Evolutionary conservation across 176 grass and related monocot genomes (phyloP).

Genomic region (Musa troglodytarum): DNA sequence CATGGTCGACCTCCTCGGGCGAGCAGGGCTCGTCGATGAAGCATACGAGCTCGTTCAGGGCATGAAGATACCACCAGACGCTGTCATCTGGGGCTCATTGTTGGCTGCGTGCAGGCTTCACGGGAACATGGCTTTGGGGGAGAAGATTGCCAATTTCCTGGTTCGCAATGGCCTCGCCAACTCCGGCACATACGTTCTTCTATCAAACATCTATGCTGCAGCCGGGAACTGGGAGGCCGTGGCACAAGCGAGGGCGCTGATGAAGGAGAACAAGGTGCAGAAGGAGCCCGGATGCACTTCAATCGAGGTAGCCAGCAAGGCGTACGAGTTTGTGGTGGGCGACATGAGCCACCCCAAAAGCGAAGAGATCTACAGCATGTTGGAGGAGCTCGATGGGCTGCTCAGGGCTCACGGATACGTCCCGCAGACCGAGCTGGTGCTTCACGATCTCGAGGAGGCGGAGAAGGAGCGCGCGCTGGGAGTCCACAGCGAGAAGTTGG

Average conservation of each 20-base stretch:
- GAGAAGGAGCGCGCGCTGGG: constrained; percentile 57
- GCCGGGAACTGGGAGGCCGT: constrained; percentile 62
- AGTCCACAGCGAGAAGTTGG: constrained; percentile 87
- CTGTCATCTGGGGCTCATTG: constrained; percentile 58
- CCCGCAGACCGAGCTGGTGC: constrained; percentile 52
- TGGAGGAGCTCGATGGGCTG: constrained; percentile 53
- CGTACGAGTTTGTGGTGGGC: constrained; percentile 64
- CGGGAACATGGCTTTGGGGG: constrained; percentile 56
- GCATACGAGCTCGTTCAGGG: constrained; percentile 58
- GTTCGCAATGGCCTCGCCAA: constrained; percentile 49
- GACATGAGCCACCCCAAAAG: constrained; percentile 57
- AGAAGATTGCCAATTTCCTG: constrained; percentile 62
- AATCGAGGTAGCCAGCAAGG: constrained; percentile 54
- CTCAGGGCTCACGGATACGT: constrained; percentile 63
- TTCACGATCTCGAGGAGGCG: constrained; percentile 58
- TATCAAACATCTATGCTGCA: constrained; percentile 80
- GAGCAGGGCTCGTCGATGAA: constrained; percentile 54
- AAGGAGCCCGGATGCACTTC: constrained; percentile 80
- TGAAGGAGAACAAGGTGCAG: constrained; percentile 66
- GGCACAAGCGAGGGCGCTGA: constrained; percentile 42
- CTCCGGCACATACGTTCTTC: constrained; percentile 63
- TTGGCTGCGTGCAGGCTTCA: constrained; percentile 67
- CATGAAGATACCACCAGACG: constrained; percentile 48
- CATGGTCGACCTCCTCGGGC: constrained; percentile 71
- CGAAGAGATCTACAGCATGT: constrained; percentile 61